Evolutionary conservation across 2,329 filamentous ascomycete species (phyloP), one percentile per base, ranked within the genome.

Genomic region (Penicillium sp.): DNA sequence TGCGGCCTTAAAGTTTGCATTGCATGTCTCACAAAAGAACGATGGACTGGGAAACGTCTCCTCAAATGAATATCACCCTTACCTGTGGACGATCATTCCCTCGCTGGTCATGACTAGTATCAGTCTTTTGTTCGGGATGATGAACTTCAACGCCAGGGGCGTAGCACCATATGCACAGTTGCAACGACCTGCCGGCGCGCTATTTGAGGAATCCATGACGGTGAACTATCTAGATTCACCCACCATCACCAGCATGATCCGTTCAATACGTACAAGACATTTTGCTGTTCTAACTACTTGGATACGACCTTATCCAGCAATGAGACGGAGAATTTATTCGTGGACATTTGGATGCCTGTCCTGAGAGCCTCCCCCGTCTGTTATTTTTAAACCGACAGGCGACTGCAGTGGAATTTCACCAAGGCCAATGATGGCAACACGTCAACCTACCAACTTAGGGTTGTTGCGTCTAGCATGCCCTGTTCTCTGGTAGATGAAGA

Each of bases 1-100:
- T 36, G 50, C 31, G 2, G 22, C 37, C 1, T 36, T 59, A 12
- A 54, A 59, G 26, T 33, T 35, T 11, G 9, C 53, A 5, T 35
- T 61, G 9, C 40, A 37, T 17, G 4, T 61, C 28, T 61, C 59
- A 1, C 33, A 57, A 9, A 25, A 4, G 2, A 47, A 57, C 8
- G 14, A 53, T 12, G 59, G 59, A 11, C 35, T 61, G 1, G 53
- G 48, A 7, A 31, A 47, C 17, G 40, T 35, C 4, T 12, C 28
- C 14, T 33, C 16, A 0, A 35, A 41, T 28, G 42, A 40, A 19
- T 30, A 33, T 5, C 40, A 31, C 17, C 56, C 57, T 25, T 59
- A 59, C 14, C 2, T 53, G 16, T 61, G 57, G 51, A 57, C 59
- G 6, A 45, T 57, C 3, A 25, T 59, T 14, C 54, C 59, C n/a